These are phyloP conservation scores for Colletotrichum brevisporum DNA, from an alignment of 2,329 filamentous ascomycete species.

Conservation along the genomic window DNA sequence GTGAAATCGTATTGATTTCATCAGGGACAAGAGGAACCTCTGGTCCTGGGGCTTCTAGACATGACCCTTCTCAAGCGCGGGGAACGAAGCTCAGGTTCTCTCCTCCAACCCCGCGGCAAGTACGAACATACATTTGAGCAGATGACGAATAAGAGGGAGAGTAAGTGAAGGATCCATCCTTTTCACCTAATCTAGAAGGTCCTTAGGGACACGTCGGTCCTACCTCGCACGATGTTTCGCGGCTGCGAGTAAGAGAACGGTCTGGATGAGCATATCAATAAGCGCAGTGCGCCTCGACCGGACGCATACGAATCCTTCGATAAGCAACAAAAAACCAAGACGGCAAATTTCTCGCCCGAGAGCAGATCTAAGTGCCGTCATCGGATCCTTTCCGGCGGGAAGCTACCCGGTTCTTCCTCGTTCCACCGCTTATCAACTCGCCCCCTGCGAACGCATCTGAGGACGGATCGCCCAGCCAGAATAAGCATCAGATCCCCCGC, in stretches of 20 bases:
- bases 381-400: too few relatives aligned
- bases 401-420: too few relatives aligned
- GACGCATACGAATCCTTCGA: slow-evolving; percentile 5
- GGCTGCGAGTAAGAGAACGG: background rate
- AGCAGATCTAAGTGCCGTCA: too few relatives aligned
- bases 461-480: background rate
- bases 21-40: background rate
- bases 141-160: too few relatives aligned
- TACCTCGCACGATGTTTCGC: slow-evolving; percentile 10
- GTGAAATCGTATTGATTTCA: background rate
- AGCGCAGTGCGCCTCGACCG: background rate
- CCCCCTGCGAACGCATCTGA: too few relatives aligned
- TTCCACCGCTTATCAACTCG: too few relatives aligned
- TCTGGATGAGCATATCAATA: background rate
- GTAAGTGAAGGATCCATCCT: slow-evolving; percentile 4
- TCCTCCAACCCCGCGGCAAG: background rate
- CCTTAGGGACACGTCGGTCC: background rate
- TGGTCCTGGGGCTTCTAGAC: background rate
- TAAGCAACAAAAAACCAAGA: background rate
- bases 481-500: slow-evolving; percentile 4
- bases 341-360: background rate
- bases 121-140: background rate
- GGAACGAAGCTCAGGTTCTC: too few relatives aligned
- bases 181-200: slow-evolving; percentile 30
- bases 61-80: background rate